Evolutionary conservation across 2,329 filamentous ascomycete species (phyloP).

Genomic region (Neospermospora avenae): DNA sequence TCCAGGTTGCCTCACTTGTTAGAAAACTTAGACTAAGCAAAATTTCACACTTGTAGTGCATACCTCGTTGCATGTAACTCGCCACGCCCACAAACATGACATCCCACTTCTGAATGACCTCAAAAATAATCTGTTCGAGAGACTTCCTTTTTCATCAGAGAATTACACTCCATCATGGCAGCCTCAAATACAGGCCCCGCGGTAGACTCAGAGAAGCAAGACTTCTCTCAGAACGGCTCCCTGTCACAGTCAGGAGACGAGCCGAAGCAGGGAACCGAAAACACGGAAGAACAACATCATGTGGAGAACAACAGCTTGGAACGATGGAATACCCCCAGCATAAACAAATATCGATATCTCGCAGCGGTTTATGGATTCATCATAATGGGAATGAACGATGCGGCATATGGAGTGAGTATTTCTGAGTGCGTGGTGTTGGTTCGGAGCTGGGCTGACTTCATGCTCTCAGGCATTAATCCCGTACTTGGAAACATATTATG

Average conservation of each 20-base stretch:
- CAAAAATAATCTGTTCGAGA: not conserved
- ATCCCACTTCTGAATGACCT: not conserved
- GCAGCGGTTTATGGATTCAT: conserved; percentile 60
- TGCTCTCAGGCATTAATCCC: conserved; percentile 52
- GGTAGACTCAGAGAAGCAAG: not conserved
- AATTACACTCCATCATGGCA: not conserved
- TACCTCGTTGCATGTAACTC: not conserved
- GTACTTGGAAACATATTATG: conserved; percentile 58
- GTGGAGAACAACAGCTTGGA: conserved; percentile 37
- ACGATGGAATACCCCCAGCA: conserved; percentile 59
- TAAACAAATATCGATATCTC: conserved; percentile 57
- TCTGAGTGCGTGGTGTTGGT: conserved; percentile 29
- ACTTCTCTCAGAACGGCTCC: not conserved
- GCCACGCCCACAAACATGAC: not conserved
- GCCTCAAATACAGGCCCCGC: not conserved
- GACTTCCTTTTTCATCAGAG: not conserved
- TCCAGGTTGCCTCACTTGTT: too few relatives aligned
- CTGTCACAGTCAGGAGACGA: not conserved
- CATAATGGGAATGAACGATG: conserved; percentile 68
- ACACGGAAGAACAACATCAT: conserved; percentile 9
- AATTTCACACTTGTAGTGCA: too few relatives aligned
- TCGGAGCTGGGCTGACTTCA: conserved; percentile 80
- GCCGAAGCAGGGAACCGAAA: conserved; percentile 8
- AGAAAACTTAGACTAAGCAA: too few relatives aligned
- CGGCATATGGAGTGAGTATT: conserved; percentile 54